A percentile compares a stretch with the other conserved stretches of the same genome.
Evolutionary conservation across 2,329 filamentous ascomycete genomes (phyloP).

Genomic region (Alternaria brassicae): DNA sequence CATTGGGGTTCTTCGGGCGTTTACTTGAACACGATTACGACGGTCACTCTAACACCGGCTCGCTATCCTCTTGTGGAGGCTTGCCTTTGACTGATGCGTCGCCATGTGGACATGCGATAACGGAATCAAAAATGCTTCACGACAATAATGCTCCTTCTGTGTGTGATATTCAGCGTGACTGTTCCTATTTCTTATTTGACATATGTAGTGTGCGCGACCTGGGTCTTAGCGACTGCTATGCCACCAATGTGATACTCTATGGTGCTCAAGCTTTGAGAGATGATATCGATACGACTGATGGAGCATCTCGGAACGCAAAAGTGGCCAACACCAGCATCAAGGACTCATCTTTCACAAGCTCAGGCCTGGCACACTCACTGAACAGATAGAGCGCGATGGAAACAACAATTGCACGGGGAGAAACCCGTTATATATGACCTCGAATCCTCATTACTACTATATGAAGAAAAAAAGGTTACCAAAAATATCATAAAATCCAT

Average conservation of each 20-base stretch:
- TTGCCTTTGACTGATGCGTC: conserved; percentile 48
- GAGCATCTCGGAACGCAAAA: no score
- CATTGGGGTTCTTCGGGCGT: conserved; percentile 45
- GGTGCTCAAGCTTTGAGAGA: no score
- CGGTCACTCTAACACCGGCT: conserved; percentile 50
- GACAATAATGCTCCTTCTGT: conserved; percentile 32
- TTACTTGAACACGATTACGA: conserved; percentile 43
- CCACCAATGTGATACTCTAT: background rate
- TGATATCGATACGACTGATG: background rate
- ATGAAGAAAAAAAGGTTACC: background rate
- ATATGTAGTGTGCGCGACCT: background rate
- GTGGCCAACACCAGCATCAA: no score
- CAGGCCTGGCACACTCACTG: no score
- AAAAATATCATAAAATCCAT: background rate
- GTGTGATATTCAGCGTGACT: conserved; percentile 11
- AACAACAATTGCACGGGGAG: no score
- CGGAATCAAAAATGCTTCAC: conserved; percentile 49
- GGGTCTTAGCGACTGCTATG: background rate
- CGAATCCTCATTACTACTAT: background rate
- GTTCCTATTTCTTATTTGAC: no score
- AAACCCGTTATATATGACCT: no score
- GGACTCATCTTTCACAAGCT: conserved; percentile 7
- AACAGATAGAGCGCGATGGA: no score
- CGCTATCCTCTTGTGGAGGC: conserved; percentile 29
- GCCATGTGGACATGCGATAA: conserved; percentile 48